Conservation (phyloP, 2,329 filamentous ascomycete genomes). For the Rhinocladiella mackenziei region DNA sequence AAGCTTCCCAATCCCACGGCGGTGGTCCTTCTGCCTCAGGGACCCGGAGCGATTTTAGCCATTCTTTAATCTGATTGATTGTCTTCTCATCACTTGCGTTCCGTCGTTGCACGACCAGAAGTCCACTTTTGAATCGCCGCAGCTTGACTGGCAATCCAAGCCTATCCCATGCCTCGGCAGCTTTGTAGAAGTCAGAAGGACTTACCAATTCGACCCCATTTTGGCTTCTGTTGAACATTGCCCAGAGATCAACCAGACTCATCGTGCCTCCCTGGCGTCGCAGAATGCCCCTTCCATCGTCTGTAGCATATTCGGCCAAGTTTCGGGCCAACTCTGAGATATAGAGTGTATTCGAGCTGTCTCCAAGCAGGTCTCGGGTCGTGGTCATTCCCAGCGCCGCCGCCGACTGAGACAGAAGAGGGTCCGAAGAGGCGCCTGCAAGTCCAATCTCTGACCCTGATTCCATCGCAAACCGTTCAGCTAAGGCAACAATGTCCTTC, state of each 20-base stretch:
- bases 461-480: constrained; percentile 77
- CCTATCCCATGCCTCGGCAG: constrained; percentile 80
- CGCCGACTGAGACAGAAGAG: constrained; percentile 75
- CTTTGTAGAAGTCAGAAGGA: constrained; percentile 86
- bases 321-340: constrained; percentile 81
- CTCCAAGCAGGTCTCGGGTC: constrained; percentile 89
- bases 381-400: constrained; percentile 84
- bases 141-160: constrained; percentile 81
- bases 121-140: constrained; percentile 83
- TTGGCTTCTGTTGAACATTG: constrained; percentile 86
- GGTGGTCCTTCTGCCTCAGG: constrained; percentile 56
- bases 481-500: constrained; percentile 90
- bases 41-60: constrained; percentile 68
- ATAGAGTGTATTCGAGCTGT: constrained; percentile 75
- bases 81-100: constrained; percentile 91
- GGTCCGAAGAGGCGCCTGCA: constrained; percentile 56
- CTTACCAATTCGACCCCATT: constrained; percentile 93
- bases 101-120: constrained; percentile 86
- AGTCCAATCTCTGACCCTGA: constrained; percentile 54
- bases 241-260: constrained; percentile 86
- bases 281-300: constrained; percentile 74
- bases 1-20: constrained; percentile 70
- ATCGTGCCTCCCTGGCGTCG: constrained; percentile 81
- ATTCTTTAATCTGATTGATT: constrained; percentile 67
- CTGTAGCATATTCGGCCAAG: constrained; percentile 81